phyloP scores from a whole-genome alignment of 1,284 basidiomycete species.

The Marasmius sp. region DNA sequence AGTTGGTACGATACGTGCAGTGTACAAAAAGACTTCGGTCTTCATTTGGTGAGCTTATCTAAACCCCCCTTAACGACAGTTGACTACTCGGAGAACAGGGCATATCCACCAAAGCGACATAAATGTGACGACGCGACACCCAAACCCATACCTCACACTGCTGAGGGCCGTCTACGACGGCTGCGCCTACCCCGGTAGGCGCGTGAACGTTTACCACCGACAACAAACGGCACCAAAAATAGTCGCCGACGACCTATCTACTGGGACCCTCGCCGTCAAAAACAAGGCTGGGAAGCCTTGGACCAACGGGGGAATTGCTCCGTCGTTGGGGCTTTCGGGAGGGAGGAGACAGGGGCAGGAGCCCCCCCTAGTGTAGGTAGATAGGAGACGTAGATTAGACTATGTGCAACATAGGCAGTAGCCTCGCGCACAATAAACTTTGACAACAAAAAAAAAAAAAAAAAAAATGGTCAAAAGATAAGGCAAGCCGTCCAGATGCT shows the following conservation, averaged over 20 bases:
- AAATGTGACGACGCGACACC: background rate
- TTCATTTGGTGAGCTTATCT: background rate
- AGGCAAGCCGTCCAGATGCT: too few relatives aligned
- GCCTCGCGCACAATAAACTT: too few relatives aligned
- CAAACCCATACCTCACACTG: background rate
- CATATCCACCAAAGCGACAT: background rate
- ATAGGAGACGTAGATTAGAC: too few relatives aligned
- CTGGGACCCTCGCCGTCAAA: background rate
- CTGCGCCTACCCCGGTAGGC: too few relatives aligned
- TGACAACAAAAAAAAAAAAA: too few relatives aligned
- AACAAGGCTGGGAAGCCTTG: background rate
- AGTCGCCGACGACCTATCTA: background rate
- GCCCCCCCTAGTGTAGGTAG: too few relatives aligned
- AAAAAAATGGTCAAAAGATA: too few relatives aligned
- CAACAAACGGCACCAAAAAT: background rate
- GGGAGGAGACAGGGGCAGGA: background rate
- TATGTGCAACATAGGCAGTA: too few relatives aligned
- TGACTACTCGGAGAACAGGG: background rate
- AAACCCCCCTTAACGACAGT: background rate
- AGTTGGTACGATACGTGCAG: background rate
- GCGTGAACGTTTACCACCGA: background rate
- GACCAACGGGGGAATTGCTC: background rate
- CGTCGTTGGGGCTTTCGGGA: conserved; percentile 1
- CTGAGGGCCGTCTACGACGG: background rate
- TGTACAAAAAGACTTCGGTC: background rate